Conservation (phyloP, 2,329 filamentous ascomycete genomes). For the Teratosphaeria gauchensis region DNA sequence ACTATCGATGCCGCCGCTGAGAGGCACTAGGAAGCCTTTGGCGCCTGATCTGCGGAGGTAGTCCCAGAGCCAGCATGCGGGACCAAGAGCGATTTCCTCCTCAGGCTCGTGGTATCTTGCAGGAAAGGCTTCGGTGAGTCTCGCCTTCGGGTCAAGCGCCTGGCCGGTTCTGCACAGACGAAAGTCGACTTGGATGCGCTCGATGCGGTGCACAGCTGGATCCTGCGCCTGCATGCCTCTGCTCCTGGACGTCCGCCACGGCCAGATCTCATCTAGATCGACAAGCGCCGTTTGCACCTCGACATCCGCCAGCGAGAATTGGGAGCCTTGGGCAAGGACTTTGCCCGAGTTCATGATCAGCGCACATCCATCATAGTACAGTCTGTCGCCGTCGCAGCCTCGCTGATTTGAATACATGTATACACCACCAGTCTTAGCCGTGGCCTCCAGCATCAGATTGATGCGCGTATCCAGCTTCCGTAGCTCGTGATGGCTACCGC, state of each 20-base stretch:
- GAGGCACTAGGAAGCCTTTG: constrained; percentile 48
- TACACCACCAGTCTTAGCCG: constrained; percentile 50
- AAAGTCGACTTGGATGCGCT: constrained; percentile 36
- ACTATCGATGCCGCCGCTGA: constrained; percentile 52
- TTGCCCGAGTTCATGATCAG: constrained; percentile 56
- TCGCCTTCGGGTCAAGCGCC: constrained; percentile 18
- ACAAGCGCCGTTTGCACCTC: constrained; percentile 47
- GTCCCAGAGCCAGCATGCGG: constrained; percentile 59
- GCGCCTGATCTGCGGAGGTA: constrained; percentile 45
- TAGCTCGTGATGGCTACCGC: constrained; percentile 58
- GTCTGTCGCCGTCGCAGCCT: constrained; percentile 48
- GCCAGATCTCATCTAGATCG: constrained; percentile 59
- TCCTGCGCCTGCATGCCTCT: constrained; percentile 49
- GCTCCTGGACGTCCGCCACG: constrained; percentile 47
- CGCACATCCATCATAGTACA: constrained; percentile 54
- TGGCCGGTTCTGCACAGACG: constrained; percentile 25
- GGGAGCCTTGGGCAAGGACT: constrained; percentile 55
- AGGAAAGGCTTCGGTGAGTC: constrained; percentile 36
- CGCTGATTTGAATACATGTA: constrained; percentile 56
- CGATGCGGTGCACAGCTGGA: constrained; percentile 35
- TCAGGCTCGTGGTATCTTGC: constrained; percentile 52
- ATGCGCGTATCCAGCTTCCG: constrained; percentile 55
- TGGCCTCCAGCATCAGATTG: constrained; percentile 57
- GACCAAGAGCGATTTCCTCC: constrained; percentile 57
- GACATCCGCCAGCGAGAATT: constrained; percentile 53